A percentile compares a stretch with the other conserved stretches of the same genome.
phyloP scores from a whole-genome alignment of 306 rosid species.

The Crotalaria pallida region DNA sequence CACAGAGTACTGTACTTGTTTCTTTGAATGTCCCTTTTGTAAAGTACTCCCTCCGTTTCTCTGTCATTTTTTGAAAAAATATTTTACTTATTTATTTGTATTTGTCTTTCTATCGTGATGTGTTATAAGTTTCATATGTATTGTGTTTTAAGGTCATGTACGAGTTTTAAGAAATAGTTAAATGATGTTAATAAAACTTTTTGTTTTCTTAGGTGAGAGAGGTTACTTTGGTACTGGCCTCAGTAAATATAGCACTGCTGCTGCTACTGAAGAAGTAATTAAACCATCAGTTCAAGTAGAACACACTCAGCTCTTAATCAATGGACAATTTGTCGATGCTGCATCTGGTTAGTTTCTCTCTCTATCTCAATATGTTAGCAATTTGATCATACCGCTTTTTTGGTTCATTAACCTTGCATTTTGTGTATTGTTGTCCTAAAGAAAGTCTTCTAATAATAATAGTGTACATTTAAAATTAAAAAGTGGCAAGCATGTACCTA shows the following conservation, averaged over 20 bases:
- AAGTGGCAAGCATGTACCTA: no score
- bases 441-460: no score
- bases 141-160: no score
- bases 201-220: constrained; percentile 40
- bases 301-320: constrained; percentile 53
- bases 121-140: no score
- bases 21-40: background rate
- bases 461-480: no score
- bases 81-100: background rate
- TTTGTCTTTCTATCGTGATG: no score
- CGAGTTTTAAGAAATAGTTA: background rate
- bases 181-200: background rate
- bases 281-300: constrained; percentile 43
- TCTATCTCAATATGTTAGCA: background rate
- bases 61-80: no score
- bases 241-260: constrained; percentile 51
- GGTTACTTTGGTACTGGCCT: constrained; percentile 27
- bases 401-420: no score
- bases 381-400: no score
- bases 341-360: constrained; percentile 47
- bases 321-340: constrained; percentile 64
- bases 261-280: constrained; percentile 51
- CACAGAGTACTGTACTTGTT: background rate
- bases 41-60: no score
- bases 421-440: no score